Evolutionary conservation across 176 grass and related monocot genomes (phyloP).

Genomic region (Eleusine indica): DNA sequence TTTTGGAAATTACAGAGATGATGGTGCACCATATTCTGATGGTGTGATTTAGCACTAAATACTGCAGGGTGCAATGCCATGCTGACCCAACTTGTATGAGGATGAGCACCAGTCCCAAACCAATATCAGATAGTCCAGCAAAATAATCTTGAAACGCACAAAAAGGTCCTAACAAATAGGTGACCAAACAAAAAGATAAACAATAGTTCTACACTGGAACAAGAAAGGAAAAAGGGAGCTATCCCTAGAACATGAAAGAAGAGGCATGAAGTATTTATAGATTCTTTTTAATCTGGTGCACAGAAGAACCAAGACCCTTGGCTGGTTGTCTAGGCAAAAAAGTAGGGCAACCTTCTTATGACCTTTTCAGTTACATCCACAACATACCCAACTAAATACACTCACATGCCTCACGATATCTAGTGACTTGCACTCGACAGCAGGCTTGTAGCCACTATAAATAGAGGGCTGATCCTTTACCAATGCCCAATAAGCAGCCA

Average conservation of each 20-base stretch:
- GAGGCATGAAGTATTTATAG: conserved; percentile 19
- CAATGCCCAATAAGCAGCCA: conserved; percentile 46
- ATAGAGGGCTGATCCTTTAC: conserved; percentile 46
- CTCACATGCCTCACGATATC: conserved; percentile 33
- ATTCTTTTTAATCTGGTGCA: conserved; percentile 31
- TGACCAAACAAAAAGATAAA: background rate
- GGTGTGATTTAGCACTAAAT: background rate
- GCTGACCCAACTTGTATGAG: background rate
- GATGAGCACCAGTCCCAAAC: background rate
- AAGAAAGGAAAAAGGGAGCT: background rate
- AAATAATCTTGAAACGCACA: conserved; percentile 25
- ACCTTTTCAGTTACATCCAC: conserved; percentile 48
- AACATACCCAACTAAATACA: conserved; percentile 41
- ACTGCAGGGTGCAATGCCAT: background rate
- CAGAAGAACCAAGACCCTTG: conserved; percentile 37
- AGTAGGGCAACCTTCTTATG: conserved; percentile 10
- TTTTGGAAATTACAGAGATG: background rate
- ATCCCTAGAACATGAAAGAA: conserved; percentile 25
- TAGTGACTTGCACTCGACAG: conserved; percentile 26
- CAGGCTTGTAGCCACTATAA: conserved; percentile 50
- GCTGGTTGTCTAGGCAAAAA: conserved; percentile 33
- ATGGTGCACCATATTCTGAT: background rate
- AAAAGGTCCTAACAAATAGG: background rate
- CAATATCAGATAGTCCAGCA: conserved; percentile 27
- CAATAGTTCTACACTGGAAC: background rate